A percentile compares a stretch with the other conserved stretches of the same genome.
These are phyloP conservation scores for Globisporangium camurandrum DNA, from an alignment of 352 stramenopile genomes.

Conservation along the genomic window DNA sequence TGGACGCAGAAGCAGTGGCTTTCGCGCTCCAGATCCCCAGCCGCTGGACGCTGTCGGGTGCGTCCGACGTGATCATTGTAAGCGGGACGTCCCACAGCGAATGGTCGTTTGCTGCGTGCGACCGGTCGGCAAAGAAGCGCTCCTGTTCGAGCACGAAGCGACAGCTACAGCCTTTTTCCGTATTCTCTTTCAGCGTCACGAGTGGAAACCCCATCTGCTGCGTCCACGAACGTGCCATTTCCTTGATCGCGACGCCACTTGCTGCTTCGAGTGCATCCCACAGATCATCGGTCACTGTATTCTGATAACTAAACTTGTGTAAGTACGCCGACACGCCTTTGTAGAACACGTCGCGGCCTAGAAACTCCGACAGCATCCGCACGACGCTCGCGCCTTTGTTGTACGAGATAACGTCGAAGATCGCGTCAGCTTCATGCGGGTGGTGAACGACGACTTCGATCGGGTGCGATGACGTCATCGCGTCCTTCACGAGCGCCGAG, in stretches of 20 bases:
- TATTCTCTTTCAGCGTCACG: slow-evolving; percentile 69
- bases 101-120: slow-evolving; percentile 50
- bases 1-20: too few species aligned
- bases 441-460: slow-evolving; percentile 94
- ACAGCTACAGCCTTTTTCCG: too few species aligned
- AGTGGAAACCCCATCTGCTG: slow-evolving; percentile 93
- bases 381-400: slow-evolving; percentile 85
- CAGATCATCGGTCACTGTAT: slow-evolving; percentile 94
- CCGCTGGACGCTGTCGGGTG: slow-evolving; percentile 31
- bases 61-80: slow-evolving; percentile 45
- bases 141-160: slow-evolving; percentile 85
- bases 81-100: slow-evolving; percentile 87
- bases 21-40: slow-evolving; percentile 71
- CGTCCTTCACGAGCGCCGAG: slow-evolving; percentile 89
- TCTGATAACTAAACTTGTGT: slow-evolving; percentile 89
- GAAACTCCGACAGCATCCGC: slow-evolving; percentile 66
- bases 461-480: slow-evolving; percentile 86
- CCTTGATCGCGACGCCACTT: slow-evolving; percentile 83
- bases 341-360: slow-evolving; percentile 64
- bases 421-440: slow-evolving; percentile 93
- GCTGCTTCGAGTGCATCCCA: slow-evolving; percentile 91
- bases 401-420: slow-evolving; percentile 98
- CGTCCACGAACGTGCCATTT: slow-evolving; percentile 93
- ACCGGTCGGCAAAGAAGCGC: slow-evolving; percentile 90
- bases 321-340: slow-evolving; percentile 92